Base-by-base conservation (phyloP, 2,329 filamentous ascomycete species). In the Aspergillus pseudonomiae region DNA sequence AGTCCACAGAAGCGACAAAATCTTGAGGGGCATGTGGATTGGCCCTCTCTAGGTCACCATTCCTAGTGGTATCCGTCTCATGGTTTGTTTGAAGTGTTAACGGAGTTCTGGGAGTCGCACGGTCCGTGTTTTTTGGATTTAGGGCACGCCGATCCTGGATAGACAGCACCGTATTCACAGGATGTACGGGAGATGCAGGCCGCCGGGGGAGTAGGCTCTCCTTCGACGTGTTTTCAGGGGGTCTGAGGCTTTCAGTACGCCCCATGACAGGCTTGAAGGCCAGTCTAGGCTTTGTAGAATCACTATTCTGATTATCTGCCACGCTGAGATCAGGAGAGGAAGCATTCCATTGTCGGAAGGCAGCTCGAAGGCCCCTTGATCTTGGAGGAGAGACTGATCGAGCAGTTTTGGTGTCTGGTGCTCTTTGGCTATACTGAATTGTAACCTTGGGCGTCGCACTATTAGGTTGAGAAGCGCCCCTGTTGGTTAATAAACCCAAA, bases 71-170 rank as follows among this genome's bases (percentile, higher is more conserved):
- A 24, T 24, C 30, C 32, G 54, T 62, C 48, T 60, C 54, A 7
- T 66, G 60, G 9, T 66, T 71, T 3, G 70, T 73, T 39, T 74
- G 70, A 28, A 76, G 64, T 14, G 73, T 74, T 6, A 78, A 65
- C 12, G 70, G 72, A 52, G 67, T 73, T 43, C 67, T 70, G 6
- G 72, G 63, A 9, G 74, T 74, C 1, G 70, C 67, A 16, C 64
- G 64, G 52, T 75, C 74, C 3, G 67, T 67, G 6, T 65, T 66
- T 10, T 65, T 71, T 16, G 74, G 73, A 45, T 75, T 77, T 61
- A 77, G 66, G 34, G 75, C 74, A 26, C 79, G 76, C 54, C 79
- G 77, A 59, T 75, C 72, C 59, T 77, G 75, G 45, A 81, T 78
- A 4, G 78, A 76, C 7, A 75, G 63, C 1, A 68, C 63, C 10